phyloP scores from a whole-genome alignment of 2,329 filamentous ascomycete species.

The Penicillium freii region DNA sequence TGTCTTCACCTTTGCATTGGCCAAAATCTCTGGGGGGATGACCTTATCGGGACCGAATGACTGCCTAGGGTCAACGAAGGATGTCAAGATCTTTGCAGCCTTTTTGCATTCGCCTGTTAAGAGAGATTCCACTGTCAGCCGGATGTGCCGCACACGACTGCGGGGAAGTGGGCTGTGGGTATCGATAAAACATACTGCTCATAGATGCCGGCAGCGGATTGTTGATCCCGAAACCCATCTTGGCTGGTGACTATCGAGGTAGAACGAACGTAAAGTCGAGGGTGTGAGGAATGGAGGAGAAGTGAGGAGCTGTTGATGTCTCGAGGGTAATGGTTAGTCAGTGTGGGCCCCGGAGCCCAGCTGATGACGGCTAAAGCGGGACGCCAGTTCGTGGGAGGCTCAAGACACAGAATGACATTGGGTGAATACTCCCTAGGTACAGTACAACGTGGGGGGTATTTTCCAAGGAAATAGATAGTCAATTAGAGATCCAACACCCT shows the following conservation, averaged over 20 bases:
- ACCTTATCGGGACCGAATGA: conserved; percentile 95
- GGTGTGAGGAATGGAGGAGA: conserved; percentile 1
- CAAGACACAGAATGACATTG: neutral
- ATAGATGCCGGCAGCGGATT: conserved; percentile 51
- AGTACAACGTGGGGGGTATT: neutral
- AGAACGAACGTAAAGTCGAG: conserved; percentile 4
- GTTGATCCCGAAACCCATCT: conserved; percentile 47
- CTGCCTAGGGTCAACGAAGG: conserved; percentile 91
- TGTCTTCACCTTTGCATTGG: conserved; percentile 76
- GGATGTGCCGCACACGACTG: conserved; percentile 27
- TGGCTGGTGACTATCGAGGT: conserved; percentile 19
- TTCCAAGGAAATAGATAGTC: neutral
- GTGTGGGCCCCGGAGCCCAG: conserved; percentile 21
- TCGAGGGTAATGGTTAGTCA: conserved; percentile 22
- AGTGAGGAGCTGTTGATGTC: conserved; percentile 9
- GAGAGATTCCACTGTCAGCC: conserved; percentile 34
- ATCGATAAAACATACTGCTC: conserved; percentile 41
- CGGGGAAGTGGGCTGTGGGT: conserved; percentile 30
- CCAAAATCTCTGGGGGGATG: conserved; percentile 85
- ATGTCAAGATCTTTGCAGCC: conserved; percentile 89
- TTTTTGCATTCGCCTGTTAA: conserved; percentile 90
- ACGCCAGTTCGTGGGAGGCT: conserved; percentile 15
- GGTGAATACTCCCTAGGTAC: neutral
- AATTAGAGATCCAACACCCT: neutral
- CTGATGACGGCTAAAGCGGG: conserved; percentile 23